Base-by-base conservation (phyloP, 805 yeast genomes). In the Barnettozyma californica region DNA sequence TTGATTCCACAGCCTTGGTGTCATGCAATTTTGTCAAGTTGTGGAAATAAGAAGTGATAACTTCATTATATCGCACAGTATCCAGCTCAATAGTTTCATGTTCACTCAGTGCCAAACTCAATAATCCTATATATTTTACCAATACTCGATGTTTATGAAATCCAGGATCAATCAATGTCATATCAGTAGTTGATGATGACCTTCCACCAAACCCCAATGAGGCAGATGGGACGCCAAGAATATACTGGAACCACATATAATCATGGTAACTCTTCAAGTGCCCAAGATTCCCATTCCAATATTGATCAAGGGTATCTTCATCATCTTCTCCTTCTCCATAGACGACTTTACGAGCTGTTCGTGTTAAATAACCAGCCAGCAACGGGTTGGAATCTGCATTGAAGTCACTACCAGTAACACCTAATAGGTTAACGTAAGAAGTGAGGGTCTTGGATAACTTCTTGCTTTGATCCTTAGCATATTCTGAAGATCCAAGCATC, bases 401-500 rank as follows among this genome's bases (percentile, higher is more conserved):
- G 47, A 85, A 69, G 23, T 68, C 58, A 13, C 71, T 64, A 1
- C 91, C 91, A 21, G 71, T 59, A 2, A 80, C 75, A 2, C 80
- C 78, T 7, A 73, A 74, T 35, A 83, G 62, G 11, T 65, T 62
- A 43, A 87, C 68, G 38, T 70, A 68, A 0, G 87, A 87, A 36
- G 84, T 73, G 1, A 78, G 83, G 39, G 74, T 72, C 36, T 68
- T 70, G 42, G 71, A 68, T 33, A 86, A 63, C 27, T 59, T 58
- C 23, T 68, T 60, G 2, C 73, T 68, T 46, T 77, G 69, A 42
- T 80, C 78, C 62, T 86, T 92, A 6, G 83, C 89, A 68, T 75
- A 85, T 58, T 87, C 94, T 0, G 94, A 83, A 0, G 90, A 80
- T 1, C 96, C 96, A 27, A 87, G 54, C 47, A 81, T 67, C 0